Evolutionary conservation across 225 moss, liverwort and hornwort species (phyloP).

Genomic region (Ulota crispa): DNA sequence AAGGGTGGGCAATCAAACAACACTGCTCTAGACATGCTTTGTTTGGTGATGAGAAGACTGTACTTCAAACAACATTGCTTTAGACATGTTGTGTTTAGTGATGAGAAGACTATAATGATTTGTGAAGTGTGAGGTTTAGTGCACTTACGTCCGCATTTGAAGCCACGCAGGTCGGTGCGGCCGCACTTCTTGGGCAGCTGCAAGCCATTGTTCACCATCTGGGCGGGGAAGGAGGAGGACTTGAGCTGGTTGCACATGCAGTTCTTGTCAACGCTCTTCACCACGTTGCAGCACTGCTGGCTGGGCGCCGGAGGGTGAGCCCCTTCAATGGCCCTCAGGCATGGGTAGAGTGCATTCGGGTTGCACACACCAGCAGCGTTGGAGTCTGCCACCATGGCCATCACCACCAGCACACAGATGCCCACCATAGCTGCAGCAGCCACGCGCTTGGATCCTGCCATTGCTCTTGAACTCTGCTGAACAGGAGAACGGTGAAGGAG

Average conservation of each 20-base stretch:
- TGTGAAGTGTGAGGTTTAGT: not conserved
- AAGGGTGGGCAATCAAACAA: not conserved
- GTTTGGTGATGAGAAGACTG: not conserved
- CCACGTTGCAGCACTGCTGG: slow-evolving; percentile 18
- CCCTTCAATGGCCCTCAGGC: slow-evolving; percentile 4
- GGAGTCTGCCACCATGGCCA: slow-evolving; percentile 20
- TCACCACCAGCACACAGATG: slow-evolving; percentile 5
- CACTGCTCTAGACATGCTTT: not conserved
- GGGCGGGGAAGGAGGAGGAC: slow-evolving; percentile 9
- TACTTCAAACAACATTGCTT: not conserved
- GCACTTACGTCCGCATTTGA: slow-evolving; percentile 29
- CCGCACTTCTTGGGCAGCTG: slow-evolving; percentile 28
- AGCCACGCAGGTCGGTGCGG: slow-evolving; percentile 21
- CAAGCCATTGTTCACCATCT: slow-evolving; percentile 21
- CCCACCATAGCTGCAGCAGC: slow-evolving; percentile 7
- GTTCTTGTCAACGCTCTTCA: slow-evolving; percentile 22
- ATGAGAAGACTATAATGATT: not conserved
- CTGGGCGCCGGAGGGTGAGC: not conserved
- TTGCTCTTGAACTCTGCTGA: not conserved
- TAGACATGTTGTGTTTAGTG: not conserved
- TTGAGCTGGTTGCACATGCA: slow-evolving; percentile 28
- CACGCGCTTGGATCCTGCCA: slow-evolving; percentile 12
- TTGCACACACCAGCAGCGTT: slow-evolving; percentile 20
- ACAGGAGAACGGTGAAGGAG: not conserved
- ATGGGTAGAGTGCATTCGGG: slow-evolving; percentile 7